Conservation (phyloP, 345 rosid genomes). For the Salix caprea region DNA sequence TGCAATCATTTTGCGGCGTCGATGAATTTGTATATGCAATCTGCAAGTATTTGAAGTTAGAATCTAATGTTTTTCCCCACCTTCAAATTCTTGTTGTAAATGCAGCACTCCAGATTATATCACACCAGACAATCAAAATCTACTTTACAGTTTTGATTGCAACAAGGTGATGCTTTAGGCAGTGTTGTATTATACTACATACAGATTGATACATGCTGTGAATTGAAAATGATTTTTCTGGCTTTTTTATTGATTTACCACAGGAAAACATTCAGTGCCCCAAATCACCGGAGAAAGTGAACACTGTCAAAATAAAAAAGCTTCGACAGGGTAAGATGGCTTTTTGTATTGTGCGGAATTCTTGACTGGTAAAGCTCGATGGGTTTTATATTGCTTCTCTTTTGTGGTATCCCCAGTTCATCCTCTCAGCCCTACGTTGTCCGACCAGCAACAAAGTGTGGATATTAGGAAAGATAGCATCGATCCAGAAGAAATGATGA, state of each 20-base stretch:
- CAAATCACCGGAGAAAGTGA: slow-evolving; percentile 76
- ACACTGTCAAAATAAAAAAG: slow-evolving; percentile 54
- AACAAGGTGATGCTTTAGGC: slow-evolving; percentile 44
- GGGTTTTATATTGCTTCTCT: neutral
- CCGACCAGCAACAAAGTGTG: slow-evolving; percentile 35
- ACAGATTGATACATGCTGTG: neutral
- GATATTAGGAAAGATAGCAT: slow-evolving; percentile 44
- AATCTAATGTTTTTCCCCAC: neutral
- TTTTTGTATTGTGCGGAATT: neutral
- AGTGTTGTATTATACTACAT: neutral
- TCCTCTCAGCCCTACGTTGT: slow-evolving; percentile 44
- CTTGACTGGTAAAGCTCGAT: neutral
- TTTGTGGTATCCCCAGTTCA: slow-evolving; percentile 36
- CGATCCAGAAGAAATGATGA: slow-evolving; percentile 37
- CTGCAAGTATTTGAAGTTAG: neutral
- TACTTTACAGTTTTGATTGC: slow-evolving; percentile 48
- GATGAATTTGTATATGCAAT: neutral
- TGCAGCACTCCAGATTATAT: slow-evolving; percentile 96
- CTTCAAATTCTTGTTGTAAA: neutral
- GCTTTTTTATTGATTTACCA: neutral
- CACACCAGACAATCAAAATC: slow-evolving; percentile 79
- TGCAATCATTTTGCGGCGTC: neutral
- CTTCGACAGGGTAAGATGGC: slow-evolving; percentile 48
- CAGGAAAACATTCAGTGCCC: slow-evolving; percentile 85
- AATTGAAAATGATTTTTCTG: neutral